Base-by-base conservation (phyloP, 129 eudicot genomes). In the Artemisia tridentata region DNA sequence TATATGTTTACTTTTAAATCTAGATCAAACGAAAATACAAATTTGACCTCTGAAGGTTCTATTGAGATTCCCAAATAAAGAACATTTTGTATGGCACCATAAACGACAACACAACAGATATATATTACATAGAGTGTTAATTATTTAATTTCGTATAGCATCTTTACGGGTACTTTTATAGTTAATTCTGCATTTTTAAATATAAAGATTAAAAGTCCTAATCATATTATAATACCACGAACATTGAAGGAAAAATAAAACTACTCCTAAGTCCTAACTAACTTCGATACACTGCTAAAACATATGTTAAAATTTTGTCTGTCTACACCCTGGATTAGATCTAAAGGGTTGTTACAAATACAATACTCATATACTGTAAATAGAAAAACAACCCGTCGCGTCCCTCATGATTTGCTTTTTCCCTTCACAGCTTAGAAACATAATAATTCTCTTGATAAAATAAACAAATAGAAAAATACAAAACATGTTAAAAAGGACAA, bases 391-490 rank as follows among this genome's bases (percentile, higher is more conserved):
- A 8, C 11, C 3, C 14, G 4, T 52, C 73, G 17, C 53, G 31
- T 16, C 34, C 2, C 23, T 52, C 19, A 27, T 38, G 15, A 20
- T 49, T 23, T 53, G 41, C 66, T 65, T 74, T 65, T 20, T 17
- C 5, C 20, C 48, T 31, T 65, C 46, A 16, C 16, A 75, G 47
- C 73, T 65, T 75, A 74, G 54, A 56, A 66, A 66, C 60, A 72
- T 66, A 56, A 56, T 67, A 67, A 67, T 67, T 67, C 79, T 46
- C 45, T 29, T 16, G 63, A 67, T 29, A 75, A 58, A 57, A 58
- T 58, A 62, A 47, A 67, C 60, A 68, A 57, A 75, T 18, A 58
- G 74, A 75, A 67, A 55, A 57, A 55, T 38, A 71, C 75, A 71
- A 58, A 71, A 5, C 14, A 71, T 18, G 3, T 58, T 38, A 45